These are phyloP conservation scores for Tulasnella sp. DNA, from an alignment of 768 basidiomycete species.

Conservation along the genomic window DNA sequence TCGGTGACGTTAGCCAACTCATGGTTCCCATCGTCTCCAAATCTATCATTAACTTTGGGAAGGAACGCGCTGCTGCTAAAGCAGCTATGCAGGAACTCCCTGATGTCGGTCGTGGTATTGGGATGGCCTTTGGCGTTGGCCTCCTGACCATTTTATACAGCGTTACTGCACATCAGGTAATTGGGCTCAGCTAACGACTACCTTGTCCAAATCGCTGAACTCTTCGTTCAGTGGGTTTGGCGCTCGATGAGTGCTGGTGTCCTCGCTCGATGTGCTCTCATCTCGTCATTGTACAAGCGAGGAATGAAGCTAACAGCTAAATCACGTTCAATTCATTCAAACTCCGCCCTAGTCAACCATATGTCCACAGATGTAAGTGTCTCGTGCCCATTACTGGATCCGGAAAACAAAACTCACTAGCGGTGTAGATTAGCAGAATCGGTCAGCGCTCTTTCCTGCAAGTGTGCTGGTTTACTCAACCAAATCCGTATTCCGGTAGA, in stretches of 20 bases:
- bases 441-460: background rate
- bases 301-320: constrained; percentile 62
- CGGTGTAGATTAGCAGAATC: constrained; percentile 17
- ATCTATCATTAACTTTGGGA: constrained; percentile 33
- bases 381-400: background rate
- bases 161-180: constrained; percentile 60
- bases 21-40: constrained; percentile 33
- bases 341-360: constrained; percentile 57
- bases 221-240: constrained; percentile 56
- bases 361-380: constrained; percentile 59
- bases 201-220: constrained; percentile 27
- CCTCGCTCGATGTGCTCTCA: constrained; percentile 60
- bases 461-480: background rate
- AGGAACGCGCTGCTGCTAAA: constrained; percentile 25
- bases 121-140: constrained; percentile 40
- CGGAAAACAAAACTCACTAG: background rate
- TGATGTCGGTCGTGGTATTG: constrained; percentile 33
- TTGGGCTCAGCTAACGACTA: constrained; percentile 33
- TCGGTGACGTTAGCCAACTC: constrained; percentile 33
- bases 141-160: constrained; percentile 38
- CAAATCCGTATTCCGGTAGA: constrained; percentile 35
- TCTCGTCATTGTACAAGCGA: constrained; percentile 66
- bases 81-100: background rate
- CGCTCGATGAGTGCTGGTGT: constrained; percentile 64
- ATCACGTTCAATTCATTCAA: constrained; percentile 58